phyloP scores from a whole-genome alignment of 139 green algal genomes.

The Parachlorella kessleri region DNA sequence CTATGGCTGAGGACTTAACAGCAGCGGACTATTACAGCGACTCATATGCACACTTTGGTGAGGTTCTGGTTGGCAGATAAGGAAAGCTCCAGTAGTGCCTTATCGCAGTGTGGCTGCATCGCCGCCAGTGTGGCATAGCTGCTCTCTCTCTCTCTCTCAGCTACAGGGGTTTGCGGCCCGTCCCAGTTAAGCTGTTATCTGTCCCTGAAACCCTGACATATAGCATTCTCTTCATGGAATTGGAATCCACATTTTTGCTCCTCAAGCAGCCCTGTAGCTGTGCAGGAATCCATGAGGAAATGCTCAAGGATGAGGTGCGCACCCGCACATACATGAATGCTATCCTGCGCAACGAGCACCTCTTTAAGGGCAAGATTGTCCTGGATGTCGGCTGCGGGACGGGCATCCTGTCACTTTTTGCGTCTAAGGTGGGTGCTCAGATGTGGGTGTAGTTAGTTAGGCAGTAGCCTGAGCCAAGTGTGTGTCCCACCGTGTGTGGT shows the following conservation, averaged over 20 bases:
- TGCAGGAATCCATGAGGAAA: conserved; percentile 89
- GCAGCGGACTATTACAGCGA: conserved; percentile 91
- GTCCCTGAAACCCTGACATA: too few species aligned
- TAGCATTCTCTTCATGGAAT: too few species aligned
- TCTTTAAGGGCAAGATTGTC: conserved; percentile 89
- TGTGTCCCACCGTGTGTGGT: too few species aligned
- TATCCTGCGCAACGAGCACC: conserved; percentile 78
- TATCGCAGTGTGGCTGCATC: neutral
- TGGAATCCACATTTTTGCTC: too few species aligned
- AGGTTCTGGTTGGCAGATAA: neutral
- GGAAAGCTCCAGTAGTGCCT: neutral
- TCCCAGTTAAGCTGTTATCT: too few species aligned
- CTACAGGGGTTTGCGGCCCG: neutral
- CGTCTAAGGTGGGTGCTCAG: conserved; percentile 47
- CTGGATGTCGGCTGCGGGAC: conserved; percentile 94
- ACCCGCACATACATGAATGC: conserved; percentile 87
- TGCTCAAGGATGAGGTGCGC: conserved; percentile 92
- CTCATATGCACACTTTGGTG: conserved; percentile 89
- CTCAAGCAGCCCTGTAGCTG: neutral
- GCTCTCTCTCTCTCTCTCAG: neutral
- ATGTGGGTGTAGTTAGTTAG: too few species aligned
- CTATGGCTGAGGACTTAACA: conserved; percentile 65
- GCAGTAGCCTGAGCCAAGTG: too few species aligned
- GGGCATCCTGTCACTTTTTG: conserved; percentile 94
- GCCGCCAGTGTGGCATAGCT: neutral